phyloP scores from a whole-genome alignment of 2,329 filamentous ascomycete genomes.

The Colletotrichum sp. region DNA sequence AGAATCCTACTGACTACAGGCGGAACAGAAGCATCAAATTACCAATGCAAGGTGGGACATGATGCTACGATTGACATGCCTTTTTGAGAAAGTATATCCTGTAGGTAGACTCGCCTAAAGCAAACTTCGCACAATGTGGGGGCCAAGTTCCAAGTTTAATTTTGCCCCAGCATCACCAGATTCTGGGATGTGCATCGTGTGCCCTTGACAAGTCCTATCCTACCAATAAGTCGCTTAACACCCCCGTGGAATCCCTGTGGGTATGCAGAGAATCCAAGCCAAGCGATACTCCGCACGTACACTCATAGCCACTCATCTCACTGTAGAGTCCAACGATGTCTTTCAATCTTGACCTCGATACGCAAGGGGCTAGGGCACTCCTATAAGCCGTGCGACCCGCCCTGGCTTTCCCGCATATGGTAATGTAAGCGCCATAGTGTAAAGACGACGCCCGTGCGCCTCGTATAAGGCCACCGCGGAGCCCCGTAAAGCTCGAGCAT shows the following conservation, averaged over 20 bases:
- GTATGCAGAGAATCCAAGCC: not conserved
- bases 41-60: not conserved
- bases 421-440: not conserved
- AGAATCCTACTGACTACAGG: not conserved
- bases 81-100: not conserved
- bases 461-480: not conserved
- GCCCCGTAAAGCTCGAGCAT: not conserved
- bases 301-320: not conserved
- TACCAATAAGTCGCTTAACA: not conserved
- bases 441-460: not conserved
- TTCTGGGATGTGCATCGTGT: not conserved
- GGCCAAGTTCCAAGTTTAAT: not conserved
- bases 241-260: no score
- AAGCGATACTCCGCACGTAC: not conserved
- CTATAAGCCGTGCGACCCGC: not conserved
- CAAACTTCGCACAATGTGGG: not conserved
- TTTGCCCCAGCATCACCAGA: not conserved
- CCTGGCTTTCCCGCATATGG: not conserved
- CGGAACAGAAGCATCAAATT: not conserved
- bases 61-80: not conserved
- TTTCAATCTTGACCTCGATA: not conserved
- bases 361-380: not conserved
- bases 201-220: not conserved
- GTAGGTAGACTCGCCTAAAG: not conserved
- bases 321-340: not conserved